phyloP scores from a whole-genome alignment of 305 asterid genomes.

The Fraxinus dipetala region DNA sequence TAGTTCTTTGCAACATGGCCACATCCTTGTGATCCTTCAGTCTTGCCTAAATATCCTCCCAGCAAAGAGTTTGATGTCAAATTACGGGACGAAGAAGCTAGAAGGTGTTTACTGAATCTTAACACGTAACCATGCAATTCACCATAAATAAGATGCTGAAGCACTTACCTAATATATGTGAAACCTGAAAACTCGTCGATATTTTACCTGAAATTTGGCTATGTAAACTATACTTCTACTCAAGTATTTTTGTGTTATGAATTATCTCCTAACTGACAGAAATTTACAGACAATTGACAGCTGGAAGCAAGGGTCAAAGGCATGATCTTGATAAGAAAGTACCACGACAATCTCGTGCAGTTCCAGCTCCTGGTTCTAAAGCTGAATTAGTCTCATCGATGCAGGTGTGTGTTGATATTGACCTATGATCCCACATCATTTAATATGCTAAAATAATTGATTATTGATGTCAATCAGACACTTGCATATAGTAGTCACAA shows the following conservation, averaged over 20 bases:
- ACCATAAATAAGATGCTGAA: not conserved
- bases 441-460: not conserved
- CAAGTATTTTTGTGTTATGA: not conserved
- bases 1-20: conserved; percentile 80
- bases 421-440: not conserved
- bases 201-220: not conserved
- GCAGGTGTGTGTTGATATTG: conserved; percentile 43
- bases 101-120: conserved; percentile 47
- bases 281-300: conserved; percentile 60
- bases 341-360: conserved; percentile 67
- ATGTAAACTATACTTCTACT: not conserved
- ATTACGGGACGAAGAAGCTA: conserved; percentile 87
- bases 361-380: conserved; percentile 70
- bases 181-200: not conserved
- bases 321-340: conserved; percentile 53
- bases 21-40: conserved; percentile 82
- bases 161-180: not conserved
- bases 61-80: conserved; percentile 93
- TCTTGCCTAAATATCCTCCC: conserved; percentile 89
- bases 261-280: conserved; percentile 12
- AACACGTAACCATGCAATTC: not conserved
- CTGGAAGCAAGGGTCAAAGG: conserved; percentile 62
- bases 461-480: not conserved
- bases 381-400: conserved; percentile 65
- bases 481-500: not conserved